Percentiles rank a stretch among this genome's conserved stretches.
These are phyloP conservation scores for Xylariaceae sp. DNA, from an alignment of 2,329 filamentous ascomycete genomes.

Conservation along the genomic window DNA sequence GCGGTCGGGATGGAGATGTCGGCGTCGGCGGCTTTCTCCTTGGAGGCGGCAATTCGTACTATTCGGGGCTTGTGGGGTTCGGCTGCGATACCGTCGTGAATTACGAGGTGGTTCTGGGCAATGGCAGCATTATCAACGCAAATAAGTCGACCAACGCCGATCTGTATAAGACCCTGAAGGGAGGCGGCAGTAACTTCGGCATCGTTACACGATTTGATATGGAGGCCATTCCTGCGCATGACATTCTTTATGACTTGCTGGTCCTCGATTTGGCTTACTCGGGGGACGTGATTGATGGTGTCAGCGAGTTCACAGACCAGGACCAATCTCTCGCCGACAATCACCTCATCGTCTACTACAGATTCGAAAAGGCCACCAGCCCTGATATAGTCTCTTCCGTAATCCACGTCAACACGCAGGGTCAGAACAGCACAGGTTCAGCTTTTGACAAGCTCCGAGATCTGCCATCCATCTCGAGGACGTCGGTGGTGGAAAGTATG, in stretches of 20 bases:
- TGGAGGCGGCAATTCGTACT: slow-evolving; percentile 12
- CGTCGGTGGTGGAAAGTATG: slow-evolving; percentile 10
- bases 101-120: slow-evolving; percentile 12
- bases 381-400: slow-evolving; percentile 8
- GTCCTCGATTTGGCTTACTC: slow-evolving; percentile 12
- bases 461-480: slow-evolving; percentile 14
- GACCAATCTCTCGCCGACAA: slow-evolving; percentile 19
- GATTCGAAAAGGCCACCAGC: slow-evolving; percentile 6
- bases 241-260: slow-evolving; percentile 17
- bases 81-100: slow-evolving; percentile 11
- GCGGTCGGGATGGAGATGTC: slow-evolving; percentile 26
- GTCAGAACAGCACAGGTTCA: slow-evolving; percentile 11
- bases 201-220: slow-evolving; percentile 34
- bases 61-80: slow-evolving; percentile 8
- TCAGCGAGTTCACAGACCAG: slow-evolving; percentile 16
- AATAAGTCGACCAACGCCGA: slow-evolving; percentile 34
- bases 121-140: slow-evolving; percentile 33
- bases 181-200: slow-evolving; percentile 44
- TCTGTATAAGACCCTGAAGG: slow-evolving; percentile 42
- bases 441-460: slow-evolving; percentile 12
- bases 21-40: slow-evolving; percentile 28
- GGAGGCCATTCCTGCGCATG: slow-evolving; percentile 22
- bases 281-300: slow-evolving; percentile 15
- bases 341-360: slow-evolving; percentile 17
- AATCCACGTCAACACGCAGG: slow-evolving; percentile 19